Evolutionary conservation across 306 rosid genomes (phyloP).

Genomic region (Canavalia gladiata): DNA sequence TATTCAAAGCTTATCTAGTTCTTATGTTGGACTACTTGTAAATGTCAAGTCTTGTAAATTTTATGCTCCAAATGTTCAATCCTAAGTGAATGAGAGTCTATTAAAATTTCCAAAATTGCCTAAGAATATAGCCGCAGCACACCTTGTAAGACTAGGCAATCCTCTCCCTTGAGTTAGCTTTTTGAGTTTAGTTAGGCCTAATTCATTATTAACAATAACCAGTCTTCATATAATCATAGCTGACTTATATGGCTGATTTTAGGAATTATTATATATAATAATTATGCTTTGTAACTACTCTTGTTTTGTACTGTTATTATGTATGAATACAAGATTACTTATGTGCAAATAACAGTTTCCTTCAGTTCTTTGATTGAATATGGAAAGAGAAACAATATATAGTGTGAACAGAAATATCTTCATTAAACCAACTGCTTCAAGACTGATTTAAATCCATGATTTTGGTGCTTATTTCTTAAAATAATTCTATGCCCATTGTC

Average conservation of each 20-base stretch:
- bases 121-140: neutral
- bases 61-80: too few species aligned
- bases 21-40: too few species aligned
- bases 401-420: constrained; percentile 3
- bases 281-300: neutral
- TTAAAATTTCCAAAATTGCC: neutral
- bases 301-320: neutral
- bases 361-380: constrained; percentile 32
- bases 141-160: neutral
- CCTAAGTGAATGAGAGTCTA: neutral
- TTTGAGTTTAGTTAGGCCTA: neutral
- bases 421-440: neutral
- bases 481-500: constrained; percentile 16
- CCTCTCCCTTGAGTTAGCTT: neutral
- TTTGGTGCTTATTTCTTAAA: constrained; percentile 38
- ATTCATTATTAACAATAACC: neutral
- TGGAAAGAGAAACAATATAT: constrained; percentile 21
- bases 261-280: neutral
- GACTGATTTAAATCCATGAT: neutral
- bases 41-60: too few species aligned
- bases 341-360: neutral
- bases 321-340: neutral
- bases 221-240: neutral
- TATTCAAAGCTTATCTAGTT: neutral
- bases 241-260: neutral